These are phyloP conservation scores for Phyllachora maydis DNA, from an alignment of 2,329 filamentous ascomycete species.

Conservation along the genomic window DNA sequence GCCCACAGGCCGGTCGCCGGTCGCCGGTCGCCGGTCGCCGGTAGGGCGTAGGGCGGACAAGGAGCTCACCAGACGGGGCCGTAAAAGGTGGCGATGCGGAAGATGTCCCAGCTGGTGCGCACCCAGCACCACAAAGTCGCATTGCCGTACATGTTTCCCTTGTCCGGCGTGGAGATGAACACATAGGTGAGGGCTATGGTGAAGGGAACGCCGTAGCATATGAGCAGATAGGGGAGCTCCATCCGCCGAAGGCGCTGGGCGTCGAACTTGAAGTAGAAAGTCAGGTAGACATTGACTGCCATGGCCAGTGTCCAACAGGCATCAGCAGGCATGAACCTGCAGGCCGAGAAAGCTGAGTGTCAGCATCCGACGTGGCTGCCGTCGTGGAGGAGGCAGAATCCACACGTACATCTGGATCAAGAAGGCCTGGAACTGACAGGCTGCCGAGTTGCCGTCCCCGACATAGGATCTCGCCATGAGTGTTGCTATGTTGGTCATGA, in stretches of 20 bases:
- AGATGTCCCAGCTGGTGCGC: slow-evolving; percentile 40
- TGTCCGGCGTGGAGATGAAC: slow-evolving; percentile 29
- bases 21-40: no score
- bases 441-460: slow-evolving; percentile 19
- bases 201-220: slow-evolving; percentile 56
- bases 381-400: no score
- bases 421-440: slow-evolving; percentile 56
- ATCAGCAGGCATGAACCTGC: slow-evolving; percentile 60
- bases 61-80: slow-evolving; percentile 41
- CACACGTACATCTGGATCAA: slow-evolving; percentile 61
- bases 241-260: slow-evolving; percentile 40
- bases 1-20: no score
- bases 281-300: slow-evolving; percentile 68
- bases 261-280: slow-evolving; percentile 57
- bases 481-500: slow-evolving; percentile 58
- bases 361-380: no score
- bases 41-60: no score
- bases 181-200: slow-evolving; percentile 47
- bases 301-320: slow-evolving; percentile 62
- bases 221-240: slow-evolving; percentile 48
- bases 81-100: slow-evolving; percentile 59
- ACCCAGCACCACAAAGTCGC: slow-evolving; percentile 75
- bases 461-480: slow-evolving; percentile 48
- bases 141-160: slow-evolving; percentile 48
- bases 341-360: slow-evolving; percentile 2